Evolutionary conservation across 2,329 filamentous ascomycete genomes (phyloP).

Genomic region (Exserohilum turcica): DNA sequence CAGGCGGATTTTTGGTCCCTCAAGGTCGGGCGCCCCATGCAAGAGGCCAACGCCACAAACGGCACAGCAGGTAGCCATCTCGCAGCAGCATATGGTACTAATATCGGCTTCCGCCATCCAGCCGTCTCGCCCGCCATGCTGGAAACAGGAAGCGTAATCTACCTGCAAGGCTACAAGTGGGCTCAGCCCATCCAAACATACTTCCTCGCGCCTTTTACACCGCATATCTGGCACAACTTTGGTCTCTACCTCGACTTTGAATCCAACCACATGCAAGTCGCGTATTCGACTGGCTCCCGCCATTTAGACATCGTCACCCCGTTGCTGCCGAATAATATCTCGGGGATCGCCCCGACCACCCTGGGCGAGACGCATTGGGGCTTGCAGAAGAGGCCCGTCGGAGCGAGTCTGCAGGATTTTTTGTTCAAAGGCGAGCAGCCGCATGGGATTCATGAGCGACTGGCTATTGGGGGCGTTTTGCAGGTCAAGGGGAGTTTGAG

Average conservation of each 20-base stretch:
- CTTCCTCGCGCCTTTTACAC: neutral
- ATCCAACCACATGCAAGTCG: neutral
- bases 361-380: neutral
- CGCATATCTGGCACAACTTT: neutral
- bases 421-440: neutral
- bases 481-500: neutral
- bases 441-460: neutral
- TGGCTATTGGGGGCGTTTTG: neutral
- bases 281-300: neutral
- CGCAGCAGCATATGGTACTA: neutral
- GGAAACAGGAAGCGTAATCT: neutral
- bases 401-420: neutral
- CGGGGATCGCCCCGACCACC: neutral
- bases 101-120: neutral
- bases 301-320: neutral
- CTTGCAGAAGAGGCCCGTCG: neutral
- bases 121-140: neutral
- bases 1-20: constrained; percentile 1
- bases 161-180: neutral
- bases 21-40: neutral
- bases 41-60: neutral
- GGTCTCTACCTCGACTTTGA: neutral
- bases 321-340: neutral
- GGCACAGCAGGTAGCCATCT: neutral
- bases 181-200: neutral